phyloP scores from a whole-genome alignment of 148 eudicot genomes.

The Amaranthus palmeri region DNA sequence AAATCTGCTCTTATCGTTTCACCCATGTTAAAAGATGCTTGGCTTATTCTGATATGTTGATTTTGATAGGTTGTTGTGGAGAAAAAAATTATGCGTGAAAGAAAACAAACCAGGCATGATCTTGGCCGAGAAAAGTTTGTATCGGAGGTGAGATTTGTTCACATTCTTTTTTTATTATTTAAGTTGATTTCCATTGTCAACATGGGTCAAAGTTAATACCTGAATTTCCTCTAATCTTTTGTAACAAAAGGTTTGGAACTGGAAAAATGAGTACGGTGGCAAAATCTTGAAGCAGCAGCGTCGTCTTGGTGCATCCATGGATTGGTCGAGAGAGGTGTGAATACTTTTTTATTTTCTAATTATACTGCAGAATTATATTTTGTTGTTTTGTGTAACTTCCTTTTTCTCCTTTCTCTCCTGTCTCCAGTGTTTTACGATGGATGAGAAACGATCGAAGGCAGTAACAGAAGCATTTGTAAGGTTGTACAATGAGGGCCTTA shows the following conservation, averaged over 20 bases:
- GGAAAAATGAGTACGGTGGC: conserved; percentile 90
- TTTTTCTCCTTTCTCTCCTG: conserved; percentile 1
- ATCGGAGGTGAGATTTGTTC: conserved; percentile 55
- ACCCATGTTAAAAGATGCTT: background rate
- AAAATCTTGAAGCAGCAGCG: conserved; percentile 79
- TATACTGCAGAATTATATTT: background rate
- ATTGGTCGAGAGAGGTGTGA: conserved; percentile 95
- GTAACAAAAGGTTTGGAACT: conserved; percentile 74
- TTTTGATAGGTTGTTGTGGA: conserved; percentile 85
- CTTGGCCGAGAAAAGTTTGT: conserved; percentile 82
- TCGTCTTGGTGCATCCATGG: conserved; percentile 83
- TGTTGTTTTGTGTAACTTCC: conserved; percentile 1
- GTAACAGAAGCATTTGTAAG: conserved; percentile 93
- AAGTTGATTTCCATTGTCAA: background rate
- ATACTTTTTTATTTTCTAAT: background rate
- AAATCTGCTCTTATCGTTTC: background rate
- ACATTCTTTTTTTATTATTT: background rate
- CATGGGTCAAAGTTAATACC: background rate
- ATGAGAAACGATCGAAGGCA: conserved; percentile 81
- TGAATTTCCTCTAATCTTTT: background rate
- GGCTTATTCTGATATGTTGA: background rate
- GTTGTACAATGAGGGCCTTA: conserved; percentile 77
- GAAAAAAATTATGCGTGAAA: conserved; percentile 91
- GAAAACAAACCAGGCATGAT: conserved; percentile 78
- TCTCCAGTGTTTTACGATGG: conserved; percentile 92